Base-by-base conservation (phyloP, 1,284 basidiomycete genomes). In the Leucoagaricus sp. region DNA sequence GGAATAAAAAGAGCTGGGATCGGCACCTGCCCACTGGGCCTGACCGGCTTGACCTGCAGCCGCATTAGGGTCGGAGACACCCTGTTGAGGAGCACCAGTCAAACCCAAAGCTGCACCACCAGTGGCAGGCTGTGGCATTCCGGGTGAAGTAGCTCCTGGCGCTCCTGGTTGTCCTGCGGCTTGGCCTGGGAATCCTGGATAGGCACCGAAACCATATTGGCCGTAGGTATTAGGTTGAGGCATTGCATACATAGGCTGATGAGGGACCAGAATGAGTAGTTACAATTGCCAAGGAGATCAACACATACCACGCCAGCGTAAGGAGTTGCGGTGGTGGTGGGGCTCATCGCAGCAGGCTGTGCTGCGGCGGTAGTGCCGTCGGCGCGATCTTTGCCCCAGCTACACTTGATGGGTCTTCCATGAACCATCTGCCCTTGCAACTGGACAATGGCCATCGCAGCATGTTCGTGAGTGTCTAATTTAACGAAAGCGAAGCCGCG, bases 401-500 rank as follows among this genome's bases (percentile, higher is more conserved):
- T 94, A 73, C 94, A 96, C 74, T 97, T 96, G 79, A 98, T 91
- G 12, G 94, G 94, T 42, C 96, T 79, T 49, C 96, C 96, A 66
- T 98, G 96, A 28, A 98, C 91, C 80, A 94, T 91, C 73, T 94
- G 91, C 54, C 96, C 95, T 72, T 96, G 93, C 53, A 98, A 79
- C 68, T 96, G 92, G 60, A 95, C 90, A 67, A 99, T 98, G 26
- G 96, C 96, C 85, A 94, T 89, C 10, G 96, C 95, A 51, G 96
- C 96, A 69, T 97, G 94, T 71, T 97, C 94, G 72, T 98, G 96
- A 45, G 93, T 94, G 74, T 98, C 96, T 57, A 98, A 84, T 76
- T 98, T 98, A 70, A 98, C 94, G 69, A 99, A 99, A 0, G 96
- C 96, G 71, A 98, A 98, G 29, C 96, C 96, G 59, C 95, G 89